Conservation (phyloP, 2,329 filamentous ascomycete species). For the Lachnellula arida region DNA sequence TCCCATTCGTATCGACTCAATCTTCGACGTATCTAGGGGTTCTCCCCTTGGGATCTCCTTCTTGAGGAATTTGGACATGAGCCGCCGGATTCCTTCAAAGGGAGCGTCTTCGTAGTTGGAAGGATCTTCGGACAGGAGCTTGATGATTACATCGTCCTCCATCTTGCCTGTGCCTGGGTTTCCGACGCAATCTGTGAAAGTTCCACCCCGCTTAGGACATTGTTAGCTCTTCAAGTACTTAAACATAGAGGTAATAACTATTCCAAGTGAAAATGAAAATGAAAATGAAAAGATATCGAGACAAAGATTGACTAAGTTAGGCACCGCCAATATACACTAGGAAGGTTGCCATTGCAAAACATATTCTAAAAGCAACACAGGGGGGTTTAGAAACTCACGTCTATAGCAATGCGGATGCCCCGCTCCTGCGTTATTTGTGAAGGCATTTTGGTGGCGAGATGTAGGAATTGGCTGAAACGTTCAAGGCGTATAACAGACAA, state of each 20-base stretch:
- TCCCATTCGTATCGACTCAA: conserved; percentile 92
- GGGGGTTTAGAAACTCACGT: not conserved
- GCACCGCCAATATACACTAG: not conserved
- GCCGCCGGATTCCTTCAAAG: conserved; percentile 75
- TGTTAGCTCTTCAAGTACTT: not conserved
- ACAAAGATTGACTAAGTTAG: not conserved
- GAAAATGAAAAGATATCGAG: too few relatives aligned
- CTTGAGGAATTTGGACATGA: conserved; percentile 72
- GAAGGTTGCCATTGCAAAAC: conserved; percentile 16
- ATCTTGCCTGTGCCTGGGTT: conserved; percentile 44
- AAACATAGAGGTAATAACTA: not conserved
- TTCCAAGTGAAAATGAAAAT: not conserved
- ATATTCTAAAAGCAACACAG: conserved; percentile 32
- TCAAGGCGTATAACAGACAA: too few relatives aligned
- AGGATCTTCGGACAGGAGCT: conserved; percentile 69
- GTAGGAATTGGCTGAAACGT: not conserved
- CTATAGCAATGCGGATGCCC: not conserved
- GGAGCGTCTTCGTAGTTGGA: conserved; percentile 65
- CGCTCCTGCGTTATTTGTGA: not conserved
- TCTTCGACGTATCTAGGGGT: conserved; percentile 73
- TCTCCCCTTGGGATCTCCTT: conserved; percentile 75
- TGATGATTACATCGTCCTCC: conserved; percentile 63
- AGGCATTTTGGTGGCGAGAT: not conserved
- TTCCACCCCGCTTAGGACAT: conserved; percentile 53
- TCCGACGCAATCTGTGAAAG: conserved; percentile 69